These are phyloP conservation scores for Saturnispora dispora DNA, from an alignment of 805 yeast species.

Conservation along the genomic window DNA sequence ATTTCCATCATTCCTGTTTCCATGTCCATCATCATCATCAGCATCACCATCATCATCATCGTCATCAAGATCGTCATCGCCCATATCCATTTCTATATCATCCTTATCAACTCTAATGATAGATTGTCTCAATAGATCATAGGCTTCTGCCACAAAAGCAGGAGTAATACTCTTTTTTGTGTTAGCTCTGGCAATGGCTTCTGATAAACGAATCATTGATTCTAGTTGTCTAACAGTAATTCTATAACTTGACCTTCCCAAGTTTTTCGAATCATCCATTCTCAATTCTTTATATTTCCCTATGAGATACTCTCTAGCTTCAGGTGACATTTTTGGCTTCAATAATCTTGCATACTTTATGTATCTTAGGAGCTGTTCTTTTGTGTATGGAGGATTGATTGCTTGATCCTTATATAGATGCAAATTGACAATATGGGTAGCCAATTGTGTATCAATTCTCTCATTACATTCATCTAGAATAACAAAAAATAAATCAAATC, in stretches of 20 bases:
- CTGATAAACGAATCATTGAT: slow-evolving; percentile 84
- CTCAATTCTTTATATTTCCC: slow-evolving; percentile 77
- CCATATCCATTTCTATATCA: slow-evolving; percentile 81
- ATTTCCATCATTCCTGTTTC: slow-evolving; percentile 13
- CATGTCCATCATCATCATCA: slow-evolving; percentile 23
- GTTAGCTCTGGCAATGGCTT: slow-evolving; percentile 95
- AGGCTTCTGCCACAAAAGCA: slow-evolving; percentile 86
- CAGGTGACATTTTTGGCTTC: slow-evolving; percentile 78
- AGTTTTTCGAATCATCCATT: slow-evolving; percentile 83
- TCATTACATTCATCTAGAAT: slow-evolving; percentile 93
- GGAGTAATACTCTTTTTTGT: slow-evolving; percentile 84
- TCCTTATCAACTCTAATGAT: slow-evolving; percentile 92
- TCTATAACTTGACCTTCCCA: slow-evolving; percentile 77
- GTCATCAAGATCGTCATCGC: slow-evolving; percentile 27
- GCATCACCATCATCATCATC: slow-evolving; percentile 29
- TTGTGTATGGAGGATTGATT: slow-evolving; percentile 77
- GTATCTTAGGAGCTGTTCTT: slow-evolving; percentile 81
- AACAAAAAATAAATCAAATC: slow-evolving; percentile 93
- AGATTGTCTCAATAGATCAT: slow-evolving; percentile 78
- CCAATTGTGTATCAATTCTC: slow-evolving; percentile 78
- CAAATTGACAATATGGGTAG: slow-evolving; percentile 84
- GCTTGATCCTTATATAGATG: slow-evolving; percentile 90
- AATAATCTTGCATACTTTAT: slow-evolving; percentile 89
- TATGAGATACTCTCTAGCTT: slow-evolving; percentile 70
- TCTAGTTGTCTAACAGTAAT: slow-evolving; percentile 97